Evolutionary conservation across 73 alveolate genomes (phyloP).

Genomic region (Tetrahymena borealis): DNA sequence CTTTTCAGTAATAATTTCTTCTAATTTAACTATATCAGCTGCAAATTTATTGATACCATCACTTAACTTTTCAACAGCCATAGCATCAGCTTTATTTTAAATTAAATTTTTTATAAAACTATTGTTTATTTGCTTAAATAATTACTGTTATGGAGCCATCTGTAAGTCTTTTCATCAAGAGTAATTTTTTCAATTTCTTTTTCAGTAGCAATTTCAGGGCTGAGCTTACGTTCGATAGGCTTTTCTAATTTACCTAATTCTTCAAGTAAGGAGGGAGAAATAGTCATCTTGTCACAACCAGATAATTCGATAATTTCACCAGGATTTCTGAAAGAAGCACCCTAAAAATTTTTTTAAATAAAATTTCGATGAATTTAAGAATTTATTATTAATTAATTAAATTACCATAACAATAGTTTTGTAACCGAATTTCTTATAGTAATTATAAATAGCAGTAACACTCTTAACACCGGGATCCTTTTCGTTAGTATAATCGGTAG

Average conservation of each 20-base stretch:
- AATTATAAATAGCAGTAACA: slow-evolving; percentile 52
- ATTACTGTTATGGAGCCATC: slow-evolving; percentile 40
- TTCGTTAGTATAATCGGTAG: slow-evolving; percentile 40
- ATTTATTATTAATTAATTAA: not conserved
- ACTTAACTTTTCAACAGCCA: slow-evolving; percentile 71
- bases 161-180: slow-evolving; percentile 36
- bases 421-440: slow-evolving; percentile 52
- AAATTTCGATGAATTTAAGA: not conserved
- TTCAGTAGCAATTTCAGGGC: slow-evolving; percentile 9
- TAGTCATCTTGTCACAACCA: slow-evolving; percentile 78
- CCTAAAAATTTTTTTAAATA: not conserved
- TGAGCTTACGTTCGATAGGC: slow-evolving; percentile 12
- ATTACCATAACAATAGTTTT: slow-evolving; percentile 67
- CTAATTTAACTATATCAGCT: slow-evolving; percentile 47
- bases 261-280: slow-evolving; percentile 60
- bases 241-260: slow-evolving; percentile 37
- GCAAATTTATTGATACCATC: slow-evolving; percentile 70
- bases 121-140: not conserved
- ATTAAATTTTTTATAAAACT: not conserved
- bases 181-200: slow-evolving; percentile 18
- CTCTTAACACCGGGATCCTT: slow-evolving; percentile 69
- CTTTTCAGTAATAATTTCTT: not conserved
- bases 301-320: slow-evolving; percentile 54
- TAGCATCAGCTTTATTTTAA: slow-evolving; percentile 68
- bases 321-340: slow-evolving; percentile 48